Conservation (phyloP, 2,329 filamentous ascomycete species). For the Arthrinium phaeospermum region DNA sequence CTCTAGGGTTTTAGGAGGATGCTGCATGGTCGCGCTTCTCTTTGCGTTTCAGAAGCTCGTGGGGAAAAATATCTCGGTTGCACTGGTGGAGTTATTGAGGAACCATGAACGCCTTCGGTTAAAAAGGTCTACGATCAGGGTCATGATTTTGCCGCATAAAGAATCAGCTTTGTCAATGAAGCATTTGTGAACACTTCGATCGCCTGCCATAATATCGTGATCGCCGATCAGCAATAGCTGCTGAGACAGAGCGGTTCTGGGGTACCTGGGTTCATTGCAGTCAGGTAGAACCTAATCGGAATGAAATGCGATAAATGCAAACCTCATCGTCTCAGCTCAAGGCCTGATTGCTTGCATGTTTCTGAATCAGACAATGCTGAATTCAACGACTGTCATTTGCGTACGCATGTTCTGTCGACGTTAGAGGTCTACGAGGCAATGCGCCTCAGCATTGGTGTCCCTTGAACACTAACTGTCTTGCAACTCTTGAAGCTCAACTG, state of each 20-base stretch:
- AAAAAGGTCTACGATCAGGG: constrained; percentile 37
- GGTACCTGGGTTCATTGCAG: constrained; percentile 7
- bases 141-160: constrained; percentile 38
- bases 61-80: constrained; percentile 50
- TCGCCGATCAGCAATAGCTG: constrained; percentile 17
- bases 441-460: no score
- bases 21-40: constrained; percentile 53
- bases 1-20: constrained; percentile 45
- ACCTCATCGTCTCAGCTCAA: not conserved
- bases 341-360: not conserved
- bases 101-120: constrained; percentile 38
- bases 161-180: constrained; percentile 22
- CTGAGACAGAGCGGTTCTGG: constrained; percentile 14
- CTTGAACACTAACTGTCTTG: not conserved
- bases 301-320: constrained; percentile 3
- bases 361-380: not conserved
- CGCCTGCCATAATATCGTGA: constrained; percentile 13
- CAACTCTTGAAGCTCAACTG: not conserved
- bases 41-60: constrained; percentile 54
- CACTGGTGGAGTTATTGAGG: constrained; percentile 46
- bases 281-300: not conserved
- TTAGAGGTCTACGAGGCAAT: not conserved
- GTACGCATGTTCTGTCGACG: not conserved
- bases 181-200: constrained; percentile 20
- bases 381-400: no score